Evolutionary conservation across 2,329 filamentous ascomycete species (phyloP), one percentile per base, ranked within the genome.

Genomic region (Aureobasidium sp.): DNA sequence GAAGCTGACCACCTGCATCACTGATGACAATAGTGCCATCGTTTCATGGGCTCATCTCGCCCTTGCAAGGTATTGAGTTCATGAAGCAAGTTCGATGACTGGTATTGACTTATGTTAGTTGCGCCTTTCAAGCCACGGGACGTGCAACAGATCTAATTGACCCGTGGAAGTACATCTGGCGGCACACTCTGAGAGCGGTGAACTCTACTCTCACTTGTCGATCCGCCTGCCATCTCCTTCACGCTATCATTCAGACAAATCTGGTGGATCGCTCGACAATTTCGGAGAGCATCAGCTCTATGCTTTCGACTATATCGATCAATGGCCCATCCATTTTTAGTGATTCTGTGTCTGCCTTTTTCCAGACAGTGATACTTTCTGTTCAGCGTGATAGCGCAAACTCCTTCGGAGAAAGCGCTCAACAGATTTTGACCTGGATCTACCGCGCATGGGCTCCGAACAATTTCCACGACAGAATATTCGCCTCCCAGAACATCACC

Each of bases 1-100:
- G 16, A 49, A 44, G 27, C 16, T 58, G 27, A 11, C 35, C 17
- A 35, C 29, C n/a, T 39, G 21, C 12, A 39, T 53, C 38, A 59
- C 79, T 8, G 86, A 93, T 62, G 90, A 95, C 61, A 83, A 85
- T 59, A 70, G 72, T 12, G 68, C 70, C 7, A 72, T 84, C 35
- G 79, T 84, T 6, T 88, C 84, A 0, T 98, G 93, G 93, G 85
- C 89, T 16, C 81, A 95, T 73, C 68, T 96, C 49, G 85, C 84
- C n/a, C 81, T 89, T 64, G 76, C 88, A 57, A 88, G 86, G 88
- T 90, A 72, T 64, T 77, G 68, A 6, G 24, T 8, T 21, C 11
- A 14, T 30, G 3, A 32, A 35, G 17, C 38, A 48, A 53, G 58
- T 42, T n/a, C 56, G 58, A 45, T 53, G 63, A 22, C 21, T 30